Percentiles rank a stretch among this genome's conserved stretches.
Conservation (phyloP, 2,329 filamentous ascomycete species). For the Talaromyces sp. region DNA sequence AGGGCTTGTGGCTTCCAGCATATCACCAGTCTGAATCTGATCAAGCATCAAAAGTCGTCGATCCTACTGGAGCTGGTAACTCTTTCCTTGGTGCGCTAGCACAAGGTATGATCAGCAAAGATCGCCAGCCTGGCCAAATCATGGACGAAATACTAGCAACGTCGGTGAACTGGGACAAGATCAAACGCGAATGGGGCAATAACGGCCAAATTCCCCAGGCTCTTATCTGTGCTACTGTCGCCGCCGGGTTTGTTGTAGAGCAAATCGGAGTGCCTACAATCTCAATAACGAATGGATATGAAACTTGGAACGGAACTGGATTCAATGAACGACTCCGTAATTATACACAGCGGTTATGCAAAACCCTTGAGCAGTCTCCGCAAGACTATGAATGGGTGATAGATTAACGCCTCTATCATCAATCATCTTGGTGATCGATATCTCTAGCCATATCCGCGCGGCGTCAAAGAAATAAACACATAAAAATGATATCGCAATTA, state of each 20-base stretch:
- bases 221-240: constrained; percentile 72
- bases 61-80: constrained; percentile 93
- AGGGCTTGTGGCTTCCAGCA: constrained; percentile 68
- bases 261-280: constrained; percentile 75
- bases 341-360: constrained; percentile 43
- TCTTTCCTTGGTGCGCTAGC: constrained; percentile 69
- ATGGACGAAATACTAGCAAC: constrained; percentile 38
- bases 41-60: constrained; percentile 58
- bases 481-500: not conserved
- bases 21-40: constrained; percentile 55
- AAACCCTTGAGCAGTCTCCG: constrained; percentile 38
- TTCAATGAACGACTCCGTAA: constrained; percentile 45
- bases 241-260: constrained; percentile 90
- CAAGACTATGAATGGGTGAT: constrained; percentile 31
- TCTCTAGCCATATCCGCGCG: constrained; percentile 34
- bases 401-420: constrained; percentile 28
- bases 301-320: constrained; percentile 46
- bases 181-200: constrained; percentile 47
- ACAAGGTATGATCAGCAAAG: constrained; percentile 51
- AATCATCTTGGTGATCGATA: constrained; percentile 33
- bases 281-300: constrained; percentile 31
- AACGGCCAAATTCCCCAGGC: constrained; percentile 57
- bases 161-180: constrained; percentile 54
- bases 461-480: constrained; percentile 23
- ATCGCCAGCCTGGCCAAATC: constrained; percentile 29